Evolutionary conservation across 768 basidiomycete species (phyloP).

Genomic region (Suillus subaureus): DNA sequence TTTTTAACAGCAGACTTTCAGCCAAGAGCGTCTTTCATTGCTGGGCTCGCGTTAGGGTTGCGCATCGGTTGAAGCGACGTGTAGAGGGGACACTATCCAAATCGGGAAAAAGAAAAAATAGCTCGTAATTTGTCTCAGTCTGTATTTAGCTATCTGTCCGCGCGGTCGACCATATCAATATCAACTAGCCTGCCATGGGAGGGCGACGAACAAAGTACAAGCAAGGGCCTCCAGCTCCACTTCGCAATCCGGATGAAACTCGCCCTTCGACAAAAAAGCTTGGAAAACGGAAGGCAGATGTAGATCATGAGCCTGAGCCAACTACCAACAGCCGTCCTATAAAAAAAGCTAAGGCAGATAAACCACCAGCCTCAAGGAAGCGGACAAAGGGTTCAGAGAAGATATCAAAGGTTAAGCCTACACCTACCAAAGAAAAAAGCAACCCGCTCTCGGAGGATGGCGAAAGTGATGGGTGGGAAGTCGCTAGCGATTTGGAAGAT

Average conservation of each 20-base stretch:
- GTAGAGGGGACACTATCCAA: slow-evolving; percentile 20
- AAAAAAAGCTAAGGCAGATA: slow-evolving; percentile 40
- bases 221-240: slow-evolving; percentile 68
- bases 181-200: slow-evolving; percentile 57
- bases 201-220: slow-evolving; percentile 86
- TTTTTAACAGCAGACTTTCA: slow-evolving; percentile 95
- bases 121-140: slow-evolving; percentile 3
- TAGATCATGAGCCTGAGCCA: slow-evolving; percentile 31
- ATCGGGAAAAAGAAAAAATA: slow-evolving; percentile 28
- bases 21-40: slow-evolving; percentile 84
- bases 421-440: slow-evolving; percentile 44
- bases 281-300: slow-evolving; percentile 74
- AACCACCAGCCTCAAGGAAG: background rate
- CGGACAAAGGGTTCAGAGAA: slow-evolving; percentile 20
- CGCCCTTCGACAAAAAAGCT: slow-evolving; percentile 53
- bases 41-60: slow-evolving; percentile 79
- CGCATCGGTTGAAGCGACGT: slow-evolving; percentile 62
- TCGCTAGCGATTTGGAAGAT: slow-evolving; percentile 46
- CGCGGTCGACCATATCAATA: slow-evolving; percentile 6
- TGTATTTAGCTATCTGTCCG: background rate
- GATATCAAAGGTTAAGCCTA: slow-evolving; percentile 47
- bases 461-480: slow-evolving; percentile 22
- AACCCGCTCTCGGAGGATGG: slow-evolving; percentile 33
- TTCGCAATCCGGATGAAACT: slow-evolving; percentile 42
- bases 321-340: slow-evolving; percentile 28